Evolutionary conservation across 768 basidiomycete species (phyloP).

Genomic region (Lentinula raphanica): DNA sequence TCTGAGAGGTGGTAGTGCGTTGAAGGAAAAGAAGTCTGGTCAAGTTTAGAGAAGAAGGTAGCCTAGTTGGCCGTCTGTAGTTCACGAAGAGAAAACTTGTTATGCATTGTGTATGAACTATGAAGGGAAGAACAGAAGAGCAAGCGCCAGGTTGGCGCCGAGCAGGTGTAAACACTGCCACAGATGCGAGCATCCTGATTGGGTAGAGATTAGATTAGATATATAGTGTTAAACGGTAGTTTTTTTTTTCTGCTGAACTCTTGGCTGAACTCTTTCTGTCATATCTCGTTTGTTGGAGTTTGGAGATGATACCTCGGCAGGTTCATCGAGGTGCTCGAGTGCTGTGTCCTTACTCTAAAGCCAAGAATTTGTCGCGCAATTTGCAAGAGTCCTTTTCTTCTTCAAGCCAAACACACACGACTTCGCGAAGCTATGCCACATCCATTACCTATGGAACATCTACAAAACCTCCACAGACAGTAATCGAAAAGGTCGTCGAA

Average conservation of each 20-base stretch:
- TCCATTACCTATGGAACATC: background rate
- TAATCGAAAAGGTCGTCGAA: slow-evolving; percentile 97
- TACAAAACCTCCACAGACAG: slow-evolving; percentile 58
- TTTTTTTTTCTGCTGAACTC: background rate
- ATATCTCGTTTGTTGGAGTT: too few relatives aligned
- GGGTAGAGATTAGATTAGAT: background rate
- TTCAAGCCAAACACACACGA: background rate
- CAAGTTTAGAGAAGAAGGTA: too few relatives aligned
- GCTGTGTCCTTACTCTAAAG: background rate
- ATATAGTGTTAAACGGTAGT: background rate
- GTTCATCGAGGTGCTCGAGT: background rate
- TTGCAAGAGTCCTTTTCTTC: too few relatives aligned
- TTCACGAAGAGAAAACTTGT: too few relatives aligned
- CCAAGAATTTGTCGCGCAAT: background rate
- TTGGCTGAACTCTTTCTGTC: too few relatives aligned
- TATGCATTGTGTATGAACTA: too few relatives aligned
- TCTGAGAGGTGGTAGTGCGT: too few relatives aligned
- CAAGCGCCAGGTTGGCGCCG: too few relatives aligned
- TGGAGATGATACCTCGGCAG: background rate
- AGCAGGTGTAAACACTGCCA: too few relatives aligned
- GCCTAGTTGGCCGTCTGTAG: too few relatives aligned
- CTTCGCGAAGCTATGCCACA: background rate
- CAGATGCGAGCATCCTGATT: background rate
- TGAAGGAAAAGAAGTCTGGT: too few relatives aligned
- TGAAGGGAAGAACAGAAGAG: too few relatives aligned